Base-by-base conservation (phyloP, 768 basidiomycete species). In the Candolleomyces efflorescens region DNA sequence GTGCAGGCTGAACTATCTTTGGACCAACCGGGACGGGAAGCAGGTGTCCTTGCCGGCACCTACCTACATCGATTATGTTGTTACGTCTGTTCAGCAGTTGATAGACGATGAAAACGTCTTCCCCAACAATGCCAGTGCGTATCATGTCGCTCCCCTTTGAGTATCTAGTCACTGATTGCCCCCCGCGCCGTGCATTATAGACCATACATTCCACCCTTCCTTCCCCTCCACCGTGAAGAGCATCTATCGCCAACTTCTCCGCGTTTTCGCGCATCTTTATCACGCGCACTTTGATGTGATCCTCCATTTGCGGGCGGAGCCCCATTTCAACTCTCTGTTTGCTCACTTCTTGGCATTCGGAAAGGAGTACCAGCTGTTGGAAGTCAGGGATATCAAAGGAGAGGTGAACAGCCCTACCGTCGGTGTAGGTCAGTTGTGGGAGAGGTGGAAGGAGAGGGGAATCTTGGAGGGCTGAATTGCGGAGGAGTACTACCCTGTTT, bases 301-400 rank as follows among this genome's bases (percentile, higher is more conserved):
- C 66, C 84, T 99, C 32, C 97, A 99, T 68, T 83, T 99, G 36
- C 92, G 92, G 54, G 87, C 90, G 13, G 97, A 98, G 71, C 91
- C 91, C 0, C 95, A 97, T 69, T 95, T 96, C 75, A 96, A 96
- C 72, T 96, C 94, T 5, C 83, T 99, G 37, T 99, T 99, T 70
- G 97, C 97, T 0, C 97, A 99, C 73, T 98, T 97, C 75, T 78
- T 99, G 32, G 90, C 96, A 0, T 98, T 98, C 67, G 97, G 97
- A 2, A 84, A 87, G 59, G 94, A 98, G 71, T 99, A 97, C 68
- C 92, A 97, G 67, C 74, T 98, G 39, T 72, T 98, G 59, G 94
- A 96, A 41, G 74, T 89, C 68, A 94, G 94, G 71, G 97, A 99
- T 63, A 81, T 98, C 64, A 89, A 86, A 63, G 91, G 92, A 2